These are phyloP conservation scores for Inosperma sp. DNA, from an alignment of 768 basidiomycete genomes.

Conservation along the genomic window DNA sequence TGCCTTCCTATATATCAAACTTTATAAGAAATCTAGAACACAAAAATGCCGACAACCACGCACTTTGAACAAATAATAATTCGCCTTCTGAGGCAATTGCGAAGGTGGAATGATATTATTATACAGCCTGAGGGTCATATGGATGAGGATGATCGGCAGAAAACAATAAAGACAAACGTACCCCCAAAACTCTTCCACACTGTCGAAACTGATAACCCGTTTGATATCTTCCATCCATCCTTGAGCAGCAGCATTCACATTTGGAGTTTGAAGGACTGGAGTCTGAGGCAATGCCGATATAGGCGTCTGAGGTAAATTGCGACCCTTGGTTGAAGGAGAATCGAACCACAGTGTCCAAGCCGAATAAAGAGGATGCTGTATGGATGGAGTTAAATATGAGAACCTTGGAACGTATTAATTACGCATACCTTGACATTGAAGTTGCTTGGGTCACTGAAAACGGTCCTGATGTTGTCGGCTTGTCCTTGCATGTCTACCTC, in stretches of 20 bases:
- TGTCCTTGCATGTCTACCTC: constrained; percentile 83
- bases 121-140: constrained; percentile 57
- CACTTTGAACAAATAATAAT: constrained; percentile 98
- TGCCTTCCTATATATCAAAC: constrained; percentile 66
- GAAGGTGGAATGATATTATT: constrained; percentile 98
- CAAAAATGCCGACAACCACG: constrained; percentile 18
- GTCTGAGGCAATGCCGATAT: constrained; percentile 74
- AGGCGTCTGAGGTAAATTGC: constrained; percentile 83
- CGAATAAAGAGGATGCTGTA: constrained; percentile 88
- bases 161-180: constrained; percentile 33
- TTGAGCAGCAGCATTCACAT: constrained; percentile 64
- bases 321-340: constrained; percentile 85
- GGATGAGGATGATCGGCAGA: constrained; percentile 17
- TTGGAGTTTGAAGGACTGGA: constrained; percentile 67
- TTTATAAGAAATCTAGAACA: constrained; percentile 1
- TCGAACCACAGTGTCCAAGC: constrained; percentile 99
- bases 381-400: constrained; percentile 9
- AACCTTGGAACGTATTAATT: background rate
- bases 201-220: constrained; percentile 91
- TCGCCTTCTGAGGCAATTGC: constrained; percentile 90
- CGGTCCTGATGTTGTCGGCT: constrained; percentile 80
- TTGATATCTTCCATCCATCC: constrained; percentile 99
- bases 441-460: constrained; percentile 87
- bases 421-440: constrained; percentile 90
- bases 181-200: constrained; percentile 99